phyloP scores from a whole-genome alignment of 768 basidiomycete species.

The Tulasnella sp. region DNA sequence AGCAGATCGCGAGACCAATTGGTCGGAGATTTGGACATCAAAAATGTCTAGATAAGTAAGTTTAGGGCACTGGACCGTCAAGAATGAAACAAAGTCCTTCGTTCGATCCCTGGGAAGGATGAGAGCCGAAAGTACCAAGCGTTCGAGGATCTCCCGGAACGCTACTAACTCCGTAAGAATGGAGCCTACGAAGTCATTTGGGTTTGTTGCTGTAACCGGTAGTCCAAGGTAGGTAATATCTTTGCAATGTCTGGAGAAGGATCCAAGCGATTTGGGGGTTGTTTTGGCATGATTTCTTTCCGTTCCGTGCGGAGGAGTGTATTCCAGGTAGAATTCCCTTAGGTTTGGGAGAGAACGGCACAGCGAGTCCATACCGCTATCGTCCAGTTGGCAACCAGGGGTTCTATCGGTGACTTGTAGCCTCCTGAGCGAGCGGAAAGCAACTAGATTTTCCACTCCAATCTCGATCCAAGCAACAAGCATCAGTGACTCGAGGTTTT shows the following conservation, averaged over 20 bases:
- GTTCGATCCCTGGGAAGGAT: neutral
- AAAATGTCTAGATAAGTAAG: neutral
- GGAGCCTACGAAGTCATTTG: neutral
- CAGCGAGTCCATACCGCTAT: neutral
- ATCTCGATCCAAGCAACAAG: neutral
- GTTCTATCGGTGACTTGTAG: neutral
- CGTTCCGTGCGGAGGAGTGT: neutral
- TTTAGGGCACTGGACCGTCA: neutral
- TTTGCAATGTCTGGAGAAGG: neutral
- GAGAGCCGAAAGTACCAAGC: neutral
- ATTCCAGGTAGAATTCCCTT: neutral
- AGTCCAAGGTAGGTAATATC: neutral
- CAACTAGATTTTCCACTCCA: neutral
- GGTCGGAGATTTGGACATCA: neutral
- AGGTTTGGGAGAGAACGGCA: neutral
- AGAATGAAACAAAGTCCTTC: neutral
- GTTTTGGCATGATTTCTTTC: neutral
- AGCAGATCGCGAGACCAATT: rapidly evolving
- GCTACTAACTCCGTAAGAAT: neutral
- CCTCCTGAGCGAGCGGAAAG: neutral
- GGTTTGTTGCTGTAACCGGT: neutral
- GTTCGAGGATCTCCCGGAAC: neutral
- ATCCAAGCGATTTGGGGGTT: neutral
- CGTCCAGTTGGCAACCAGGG: neutral
- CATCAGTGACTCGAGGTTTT: neutral